Conservation (phyloP, 2,329 filamentous ascomycete species). For the Diplodia scrobiculata region DNA sequence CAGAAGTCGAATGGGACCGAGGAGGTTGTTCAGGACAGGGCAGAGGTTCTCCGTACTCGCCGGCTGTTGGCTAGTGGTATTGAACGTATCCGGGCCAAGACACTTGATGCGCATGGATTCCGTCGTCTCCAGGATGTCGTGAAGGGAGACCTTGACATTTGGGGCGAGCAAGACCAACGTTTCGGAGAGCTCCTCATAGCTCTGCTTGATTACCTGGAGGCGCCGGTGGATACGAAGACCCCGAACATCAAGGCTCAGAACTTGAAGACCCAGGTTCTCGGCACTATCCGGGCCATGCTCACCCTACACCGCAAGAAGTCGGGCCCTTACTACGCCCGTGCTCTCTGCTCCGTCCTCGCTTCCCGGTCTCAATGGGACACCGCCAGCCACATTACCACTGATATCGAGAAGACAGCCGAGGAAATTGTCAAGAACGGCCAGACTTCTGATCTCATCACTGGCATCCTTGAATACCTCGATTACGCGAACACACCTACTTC, state of each 20-base stretch:
- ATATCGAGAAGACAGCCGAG: conserved; percentile 71
- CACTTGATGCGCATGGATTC: conserved; percentile 80
- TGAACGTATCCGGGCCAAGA: conserved; percentile 68
- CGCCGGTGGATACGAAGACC: conserved; percentile 54
- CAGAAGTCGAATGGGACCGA: conserved; percentile 28
- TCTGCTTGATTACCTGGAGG: conserved; percentile 72
- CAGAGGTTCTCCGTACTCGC: conserved; percentile 49
- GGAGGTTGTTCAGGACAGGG: conserved; percentile 44
- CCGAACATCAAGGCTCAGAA: conserved; percentile 68
- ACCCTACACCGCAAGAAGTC: conserved; percentile 49
- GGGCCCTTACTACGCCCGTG: conserved; percentile 64
- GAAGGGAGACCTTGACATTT: conserved; percentile 64
- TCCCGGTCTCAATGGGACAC: conserved; percentile 68
- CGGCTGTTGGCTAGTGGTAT: conserved; percentile 74
- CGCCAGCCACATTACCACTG: conserved; percentile 70
- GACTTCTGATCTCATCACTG: conserved; percentile 54
- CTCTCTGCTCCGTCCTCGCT: conserved; percentile 67
- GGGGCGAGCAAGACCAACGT: conserved; percentile 67
- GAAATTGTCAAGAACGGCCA: conserved; percentile 70
- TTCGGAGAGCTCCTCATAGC: conserved; percentile 69
- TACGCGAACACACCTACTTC: conserved; percentile 34
- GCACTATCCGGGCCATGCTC: conserved; percentile 72
- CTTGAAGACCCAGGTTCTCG: conserved; percentile 72
- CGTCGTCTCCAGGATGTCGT: conserved; percentile 74
- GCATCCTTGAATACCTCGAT: conserved; percentile 45